These are phyloP conservation scores for Magnusiomyces fungicola DNA, from an alignment of 1,139 yeast genomes.

Conservation along the genomic window DNA sequence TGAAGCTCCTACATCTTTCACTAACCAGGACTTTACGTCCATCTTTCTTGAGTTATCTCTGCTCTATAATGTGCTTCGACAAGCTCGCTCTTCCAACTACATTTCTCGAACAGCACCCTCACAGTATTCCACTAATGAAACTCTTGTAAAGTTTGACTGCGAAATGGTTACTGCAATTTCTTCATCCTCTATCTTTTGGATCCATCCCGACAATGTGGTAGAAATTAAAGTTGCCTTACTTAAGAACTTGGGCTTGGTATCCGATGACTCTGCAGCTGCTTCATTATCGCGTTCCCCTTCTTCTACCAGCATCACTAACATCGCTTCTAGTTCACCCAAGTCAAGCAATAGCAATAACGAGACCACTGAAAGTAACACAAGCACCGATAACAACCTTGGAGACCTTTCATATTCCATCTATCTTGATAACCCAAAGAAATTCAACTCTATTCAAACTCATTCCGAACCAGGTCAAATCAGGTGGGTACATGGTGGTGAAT, in stretches of 20 bases:
- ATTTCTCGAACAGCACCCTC: conserved; percentile 14
- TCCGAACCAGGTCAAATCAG: conserved; percentile 36
- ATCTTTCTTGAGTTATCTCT: conserved; percentile 57
- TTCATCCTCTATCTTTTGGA: conserved; percentile 33
- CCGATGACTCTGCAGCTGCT: conserved; percentile 10
- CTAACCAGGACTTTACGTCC: conserved; percentile 56
- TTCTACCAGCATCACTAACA: neutral
- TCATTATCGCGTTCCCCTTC: neutral
- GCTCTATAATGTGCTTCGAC: conserved; percentile 45
- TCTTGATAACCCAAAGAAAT: conserved; percentile 34
- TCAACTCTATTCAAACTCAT: conserved; percentile 18
- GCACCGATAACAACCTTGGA: conserved; percentile 20
- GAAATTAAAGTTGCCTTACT: conserved; percentile 34
- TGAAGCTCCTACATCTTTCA: conserved; percentile 46
- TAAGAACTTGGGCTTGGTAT: conserved; percentile 29
- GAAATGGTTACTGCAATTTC: conserved; percentile 29
- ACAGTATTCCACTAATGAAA: conserved; percentile 17
- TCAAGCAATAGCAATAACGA: neutral
- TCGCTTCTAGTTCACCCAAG: neutral
- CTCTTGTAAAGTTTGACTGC: conserved; percentile 35
- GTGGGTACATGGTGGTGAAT: conserved; percentile 21
- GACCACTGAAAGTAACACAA: neutral
- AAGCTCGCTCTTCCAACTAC: conserved; percentile 17
- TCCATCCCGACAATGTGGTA: conserved; percentile 35
- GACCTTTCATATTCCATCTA: conserved; percentile 14